These are phyloP conservation scores for Beauveria sp. DNA, from an alignment of 2,329 filamentous ascomycete species.

Conservation along the genomic window DNA sequence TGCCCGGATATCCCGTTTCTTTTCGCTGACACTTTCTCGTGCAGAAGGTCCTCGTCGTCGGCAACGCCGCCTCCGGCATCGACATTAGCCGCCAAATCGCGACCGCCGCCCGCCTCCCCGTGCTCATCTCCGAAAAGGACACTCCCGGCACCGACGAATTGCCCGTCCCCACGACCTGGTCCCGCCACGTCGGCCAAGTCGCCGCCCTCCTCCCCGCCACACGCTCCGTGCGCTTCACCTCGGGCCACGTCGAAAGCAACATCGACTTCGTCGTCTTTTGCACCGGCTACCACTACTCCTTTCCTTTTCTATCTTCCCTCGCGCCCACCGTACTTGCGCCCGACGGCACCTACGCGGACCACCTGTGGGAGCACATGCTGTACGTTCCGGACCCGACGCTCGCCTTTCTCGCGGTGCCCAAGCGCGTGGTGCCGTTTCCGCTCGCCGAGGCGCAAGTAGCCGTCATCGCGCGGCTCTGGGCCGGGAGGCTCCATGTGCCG, in stretches of 20 bases:
- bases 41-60: slow-evolving; percentile 58
- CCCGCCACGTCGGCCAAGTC: slow-evolving; percentile 36
- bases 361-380: slow-evolving; percentile 64
- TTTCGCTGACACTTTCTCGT: not conserved
- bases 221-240: slow-evolving; percentile 51
- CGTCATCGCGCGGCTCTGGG: slow-evolving; percentile 58
- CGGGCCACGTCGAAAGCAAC: slow-evolving; percentile 53
- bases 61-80: slow-evolving; percentile 63
- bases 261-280: slow-evolving; percentile 74
- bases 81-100: slow-evolving; percentile 63
- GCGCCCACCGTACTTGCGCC: slow-evolving; percentile 45
- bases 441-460: slow-evolving; percentile 62
- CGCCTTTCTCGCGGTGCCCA: slow-evolving; percentile 56
- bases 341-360: slow-evolving; percentile 56
- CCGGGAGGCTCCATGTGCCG: slow-evolving; percentile 52
- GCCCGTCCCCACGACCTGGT: slow-evolving; percentile 21
- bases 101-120: slow-evolving; percentile 40
- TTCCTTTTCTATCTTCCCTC: slow-evolving; percentile 55
- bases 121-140: slow-evolving; percentile 48
- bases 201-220: slow-evolving; percentile 35
- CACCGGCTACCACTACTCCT: slow-evolving; percentile 79
- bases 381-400: slow-evolving; percentile 58
- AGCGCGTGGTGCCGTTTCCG: slow-evolving; percentile 66
- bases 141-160: slow-evolving; percentile 15
- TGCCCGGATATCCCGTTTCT: not conserved